phyloP scores from a whole-genome alignment of 768 basidiomycete species.

The Leccinum subgranulosum region DNA sequence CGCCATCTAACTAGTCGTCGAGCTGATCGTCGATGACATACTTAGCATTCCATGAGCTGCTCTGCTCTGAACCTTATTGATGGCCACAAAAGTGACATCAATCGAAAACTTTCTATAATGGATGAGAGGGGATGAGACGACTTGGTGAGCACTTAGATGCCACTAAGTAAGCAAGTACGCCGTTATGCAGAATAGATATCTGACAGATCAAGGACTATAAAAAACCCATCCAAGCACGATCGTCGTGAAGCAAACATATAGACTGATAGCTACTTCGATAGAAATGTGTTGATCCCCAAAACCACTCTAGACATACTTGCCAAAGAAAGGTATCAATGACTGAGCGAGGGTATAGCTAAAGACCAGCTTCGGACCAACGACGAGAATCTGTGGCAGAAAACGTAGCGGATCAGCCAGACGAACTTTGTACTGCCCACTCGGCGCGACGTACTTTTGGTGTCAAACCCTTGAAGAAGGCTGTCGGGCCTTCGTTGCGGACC shows the following conservation, averaged over 20 bases:
- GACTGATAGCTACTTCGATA: not conserved
- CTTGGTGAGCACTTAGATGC: too few species aligned
- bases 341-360: slow-evolving; percentile 98
- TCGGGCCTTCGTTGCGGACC: slow-evolving; percentile 77
- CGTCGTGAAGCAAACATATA: not conserved
- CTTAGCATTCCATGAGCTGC: too few species aligned
- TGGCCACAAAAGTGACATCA: too few species aligned
- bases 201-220: slow-evolving; percentile 13
- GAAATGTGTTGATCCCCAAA: not conserved
- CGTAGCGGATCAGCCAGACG: slow-evolving; percentile 6
- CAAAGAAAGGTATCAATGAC: slow-evolving; percentile 89
- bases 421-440: not conserved
- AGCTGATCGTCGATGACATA: too few species aligned
- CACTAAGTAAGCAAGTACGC: not conserved
- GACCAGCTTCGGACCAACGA: slow-evolving; percentile 96
- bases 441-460: slow-evolving; percentile 78
- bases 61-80: too few species aligned
- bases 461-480: slow-evolving; percentile 93
- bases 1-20: too few species aligned
- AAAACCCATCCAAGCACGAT: not conserved
- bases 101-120: too few species aligned
- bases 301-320: slow-evolving; percentile 65
- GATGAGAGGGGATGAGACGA: too few species aligned
- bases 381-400: slow-evolving; percentile 61
- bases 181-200: slow-evolving; percentile 2